Evolutionary conservation across 2,329 filamentous ascomycete genomes (phyloP).

Genomic region (Beauveria pseudobassiana): DNA sequence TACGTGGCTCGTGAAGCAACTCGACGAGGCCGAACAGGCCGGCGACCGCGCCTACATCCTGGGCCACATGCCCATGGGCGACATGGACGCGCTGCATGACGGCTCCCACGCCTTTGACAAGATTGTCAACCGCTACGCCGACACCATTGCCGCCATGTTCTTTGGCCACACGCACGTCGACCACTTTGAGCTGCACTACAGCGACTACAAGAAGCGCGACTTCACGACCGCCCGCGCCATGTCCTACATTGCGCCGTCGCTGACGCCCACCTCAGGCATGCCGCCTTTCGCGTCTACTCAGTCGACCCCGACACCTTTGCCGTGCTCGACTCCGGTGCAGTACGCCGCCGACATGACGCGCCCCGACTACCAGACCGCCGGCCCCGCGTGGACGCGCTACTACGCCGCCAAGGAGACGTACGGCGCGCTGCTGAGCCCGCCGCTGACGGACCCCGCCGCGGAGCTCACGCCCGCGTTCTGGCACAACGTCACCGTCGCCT

Average conservation of each 20-base stretch:
- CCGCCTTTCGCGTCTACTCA: conserved; percentile 50
- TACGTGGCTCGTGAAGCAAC: conserved; percentile 44
- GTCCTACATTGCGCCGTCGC: conserved; percentile 47
- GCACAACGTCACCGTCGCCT: conserved; percentile 46
- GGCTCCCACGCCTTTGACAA: conserved; percentile 45
- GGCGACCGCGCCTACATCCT: conserved; percentile 49
- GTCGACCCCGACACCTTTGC: conserved; percentile 50
- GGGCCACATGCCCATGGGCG: conserved; percentile 48
- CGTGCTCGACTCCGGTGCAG: conserved; percentile 43
- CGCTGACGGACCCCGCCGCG: conserved; percentile 27
- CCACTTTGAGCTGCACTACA: conserved; percentile 49
- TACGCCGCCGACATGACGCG: conserved; percentile 47
- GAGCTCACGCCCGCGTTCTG: conserved; percentile 51
- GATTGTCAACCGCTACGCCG: conserved; percentile 44
- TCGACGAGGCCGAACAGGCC: conserved; percentile 43
- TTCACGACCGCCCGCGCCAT: conserved; percentile 37
- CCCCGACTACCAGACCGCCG: conserved; percentile 33
- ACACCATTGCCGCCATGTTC: conserved; percentile 48
- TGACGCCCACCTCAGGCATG: conserved; percentile 48
- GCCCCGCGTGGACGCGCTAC: conserved; percentile 45
- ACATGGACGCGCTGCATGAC: conserved; percentile 43
- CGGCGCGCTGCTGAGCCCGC: conserved; percentile 35
- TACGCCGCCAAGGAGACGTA: conserved; percentile 51
- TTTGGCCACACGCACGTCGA: conserved; percentile 52
- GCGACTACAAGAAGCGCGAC: conserved; percentile 34